Evolutionary conservation across 1,139 yeast genomes (phyloP).

Genomic region (Lodderomyces theae): DNA sequence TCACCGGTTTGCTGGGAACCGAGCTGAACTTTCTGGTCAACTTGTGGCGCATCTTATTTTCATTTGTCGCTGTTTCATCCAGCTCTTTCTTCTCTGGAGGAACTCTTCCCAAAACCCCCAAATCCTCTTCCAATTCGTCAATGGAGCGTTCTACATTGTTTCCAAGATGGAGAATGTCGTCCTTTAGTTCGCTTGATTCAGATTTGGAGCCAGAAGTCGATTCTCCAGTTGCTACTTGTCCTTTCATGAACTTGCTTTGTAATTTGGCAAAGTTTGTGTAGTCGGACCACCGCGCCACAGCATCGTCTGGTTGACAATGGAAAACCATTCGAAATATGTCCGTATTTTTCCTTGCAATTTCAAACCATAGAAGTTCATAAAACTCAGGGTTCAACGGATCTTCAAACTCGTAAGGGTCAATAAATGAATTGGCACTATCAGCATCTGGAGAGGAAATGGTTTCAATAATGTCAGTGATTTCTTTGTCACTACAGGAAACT

Average conservation of each 20-base stretch:
- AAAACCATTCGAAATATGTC: constrained; percentile 78
- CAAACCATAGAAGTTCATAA: constrained; percentile 85
- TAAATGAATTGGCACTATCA: constrained; percentile 41
- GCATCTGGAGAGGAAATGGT: constrained; percentile 32
- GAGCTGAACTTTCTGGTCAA: constrained; percentile 12
- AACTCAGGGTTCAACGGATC: constrained; percentile 82
- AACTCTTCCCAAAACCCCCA: constrained; percentile 40
- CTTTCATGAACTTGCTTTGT: constrained; percentile 51
- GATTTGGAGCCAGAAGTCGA: constrained; percentile 15
- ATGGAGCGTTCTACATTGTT: not conserved
- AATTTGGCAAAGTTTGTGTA: constrained; percentile 69
- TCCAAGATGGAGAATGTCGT: not conserved
- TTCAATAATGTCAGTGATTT: constrained; percentile 43
- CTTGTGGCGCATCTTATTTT: constrained; percentile 10
- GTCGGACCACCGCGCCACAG: constrained; percentile 84
- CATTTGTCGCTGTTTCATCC: constrained; percentile 8
- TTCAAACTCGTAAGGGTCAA: constrained; percentile 84
- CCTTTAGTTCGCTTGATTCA: constrained; percentile 4
- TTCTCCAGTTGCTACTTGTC: constrained; percentile 45
- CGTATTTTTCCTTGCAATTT: constrained; percentile 82
- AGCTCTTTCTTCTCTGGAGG: constrained; percentile 24
- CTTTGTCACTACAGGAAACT: constrained; percentile 45
- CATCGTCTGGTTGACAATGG: constrained; percentile 93
- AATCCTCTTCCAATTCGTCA: constrained; percentile 18
- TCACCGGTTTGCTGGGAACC: constrained; percentile 8